phyloP scores from a whole-genome alignment of 169 alveolate species.

The Plasmodium vinckei region DNA sequence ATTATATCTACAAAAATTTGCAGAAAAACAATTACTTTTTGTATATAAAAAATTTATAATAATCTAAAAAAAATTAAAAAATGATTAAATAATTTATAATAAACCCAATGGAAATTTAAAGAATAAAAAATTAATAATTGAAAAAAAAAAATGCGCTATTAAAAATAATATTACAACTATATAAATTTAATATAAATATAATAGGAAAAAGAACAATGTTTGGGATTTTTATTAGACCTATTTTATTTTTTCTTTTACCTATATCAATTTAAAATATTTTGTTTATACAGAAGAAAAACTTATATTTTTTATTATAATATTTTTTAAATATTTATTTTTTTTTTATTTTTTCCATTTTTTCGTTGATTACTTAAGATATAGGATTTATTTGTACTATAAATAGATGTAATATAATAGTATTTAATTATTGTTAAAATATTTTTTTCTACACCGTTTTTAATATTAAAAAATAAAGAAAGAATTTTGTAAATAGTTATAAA shows the following conservation, averaged over 20 bases:
- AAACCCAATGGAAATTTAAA: not conserved
- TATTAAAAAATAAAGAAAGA: not conserved
- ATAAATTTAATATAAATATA: too few species aligned
- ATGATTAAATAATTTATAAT: not conserved
- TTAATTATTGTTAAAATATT: too few species aligned
- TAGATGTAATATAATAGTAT: too few species aligned
- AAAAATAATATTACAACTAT: not conserved
- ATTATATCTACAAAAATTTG: not conserved
- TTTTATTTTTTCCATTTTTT: not conserved
- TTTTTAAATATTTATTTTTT: not conserved
- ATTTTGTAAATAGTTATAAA: not conserved
- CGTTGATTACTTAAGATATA: not conserved
- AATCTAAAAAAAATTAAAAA: not conserved
- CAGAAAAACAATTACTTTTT: too few species aligned
- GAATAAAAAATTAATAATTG: constrained; percentile 19
- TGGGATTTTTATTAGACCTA: constrained; percentile 8
- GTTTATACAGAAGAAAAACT: not conserved
- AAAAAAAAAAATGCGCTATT: not conserved
- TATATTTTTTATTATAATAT: constrained; percentile 6
- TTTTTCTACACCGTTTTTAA: too few species aligned
- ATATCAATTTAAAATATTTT: not conserved
- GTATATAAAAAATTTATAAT: not conserved
- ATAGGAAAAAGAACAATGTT: too few species aligned
- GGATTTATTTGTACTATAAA: not conserved
- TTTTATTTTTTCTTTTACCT: constrained; percentile 3